These are phyloP conservation scores for Tylopilus intermedius DNA, from an alignment of 768 basidiomycete genomes.

Conservation along the genomic window DNA sequence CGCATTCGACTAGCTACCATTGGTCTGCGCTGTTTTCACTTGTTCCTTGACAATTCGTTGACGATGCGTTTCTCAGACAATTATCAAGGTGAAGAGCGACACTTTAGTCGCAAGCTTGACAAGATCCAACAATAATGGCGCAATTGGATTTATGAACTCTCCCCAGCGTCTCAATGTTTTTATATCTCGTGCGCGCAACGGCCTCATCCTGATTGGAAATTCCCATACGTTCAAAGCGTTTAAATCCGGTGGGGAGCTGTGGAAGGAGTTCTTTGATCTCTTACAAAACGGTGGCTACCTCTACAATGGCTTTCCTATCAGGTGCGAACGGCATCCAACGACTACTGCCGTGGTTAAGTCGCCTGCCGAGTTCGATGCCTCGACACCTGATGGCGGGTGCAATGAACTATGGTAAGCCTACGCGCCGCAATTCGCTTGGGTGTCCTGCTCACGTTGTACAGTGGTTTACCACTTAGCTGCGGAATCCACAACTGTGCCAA, in stretches of 20 bases:
- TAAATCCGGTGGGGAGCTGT: constrained; percentile 47
- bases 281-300: constrained; percentile 41
- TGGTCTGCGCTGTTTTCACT: constrained; percentile 34
- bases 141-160: constrained; percentile 71
- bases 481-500: constrained; percentile 51
- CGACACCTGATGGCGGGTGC: constrained; percentile 63
- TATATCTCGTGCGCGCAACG: constrained; percentile 62
- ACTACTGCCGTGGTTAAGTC: constrained; percentile 34
- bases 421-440: background rate
- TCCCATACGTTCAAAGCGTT: constrained; percentile 51
- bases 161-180: constrained; percentile 69
- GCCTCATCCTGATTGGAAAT: constrained; percentile 64
- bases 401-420: constrained; percentile 48
- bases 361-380: constrained; percentile 45
- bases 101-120: constrained; percentile 61
- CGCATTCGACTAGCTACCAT: constrained; percentile 59
- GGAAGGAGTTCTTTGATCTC: constrained; percentile 46
- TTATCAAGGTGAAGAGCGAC: constrained; percentile 72
- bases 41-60: background rate
- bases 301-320: constrained; percentile 55
- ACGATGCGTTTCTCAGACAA: constrained; percentile 44
- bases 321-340: constrained; percentile 52
- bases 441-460: constrained; percentile 18
- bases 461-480: constrained; percentile 46
- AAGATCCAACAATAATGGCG: constrained; percentile 48